Evolutionary conservation across 768 basidiomycete genomes (phyloP), one percentile per base, ranked within the genome.

Genomic region (Lentinula sp.): DNA sequence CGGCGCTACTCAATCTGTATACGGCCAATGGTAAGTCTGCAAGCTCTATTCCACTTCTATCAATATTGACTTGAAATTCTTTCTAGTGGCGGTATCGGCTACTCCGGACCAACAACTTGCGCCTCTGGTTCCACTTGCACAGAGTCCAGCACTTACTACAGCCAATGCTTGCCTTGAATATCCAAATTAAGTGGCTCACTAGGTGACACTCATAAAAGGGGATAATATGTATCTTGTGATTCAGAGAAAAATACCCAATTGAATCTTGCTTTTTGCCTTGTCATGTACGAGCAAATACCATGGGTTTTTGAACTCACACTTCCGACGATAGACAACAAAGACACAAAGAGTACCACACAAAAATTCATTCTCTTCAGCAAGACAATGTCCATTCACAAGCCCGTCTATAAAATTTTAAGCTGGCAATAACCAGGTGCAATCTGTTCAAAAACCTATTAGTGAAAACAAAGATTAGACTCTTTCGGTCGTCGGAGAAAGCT

Each of bases 401-500:
- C 37, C 5, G 16, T 8, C 42, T 43, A 43, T 13, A 43, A 43
- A 0, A 2, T 43, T 43, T 43, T 43, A n/a, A 43, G 13, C 16
- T 43, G 11, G 5, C 42, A 4, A 23, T 2, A 46, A 21, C 45
- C 45, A 23, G 45, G 45, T 46, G 45, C 45, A 10, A 46, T 21
- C 11, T n/a, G 45, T n/a, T 46, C 45, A 23, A 18, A 15, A 46
- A 7, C 5, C 21, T 8, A 46, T 9, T 2, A 46, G 3, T 46
- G 45, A 46, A 46, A 5, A 21, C 1, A 46, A 1, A 46, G 61
- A 95, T 99, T 63, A 81, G 83, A 39, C 80, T 98, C 1, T 85
- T 98, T 39, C 92, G 86, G 15, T 84, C 88, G 2, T 98, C 96
- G 0, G 87, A 88, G 1, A 84, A 81, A 53, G 82, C 84, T 10